Evolutionary conservation across 2,329 filamentous ascomycete genomes (phyloP).

Genomic region (Lasiodiplodia sp.): DNA sequence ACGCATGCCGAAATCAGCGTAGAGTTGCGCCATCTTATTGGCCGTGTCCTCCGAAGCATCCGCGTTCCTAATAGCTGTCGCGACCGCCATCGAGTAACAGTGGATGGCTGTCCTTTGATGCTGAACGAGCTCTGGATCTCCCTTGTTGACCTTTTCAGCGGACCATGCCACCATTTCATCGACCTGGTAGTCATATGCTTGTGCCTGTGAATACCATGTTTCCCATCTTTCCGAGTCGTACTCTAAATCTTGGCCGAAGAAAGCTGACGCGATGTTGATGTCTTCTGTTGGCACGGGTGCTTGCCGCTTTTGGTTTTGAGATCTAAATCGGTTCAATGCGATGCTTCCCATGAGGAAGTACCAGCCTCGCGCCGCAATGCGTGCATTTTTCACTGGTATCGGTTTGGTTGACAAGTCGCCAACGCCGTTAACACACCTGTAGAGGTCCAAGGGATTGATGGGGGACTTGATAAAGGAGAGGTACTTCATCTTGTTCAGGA

Average conservation of each 20-base stretch:
- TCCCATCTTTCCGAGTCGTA: constrained; percentile 86
- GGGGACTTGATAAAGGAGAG: constrained; percentile 82
- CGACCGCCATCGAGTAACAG: constrained; percentile 74
- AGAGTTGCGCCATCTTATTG: constrained; percentile 69
- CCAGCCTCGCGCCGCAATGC: constrained; percentile 83
- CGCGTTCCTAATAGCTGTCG: constrained; percentile 65
- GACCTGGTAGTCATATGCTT: constrained; percentile 86
- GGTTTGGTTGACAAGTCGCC: constrained; percentile 55
- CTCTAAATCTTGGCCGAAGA: constrained; percentile 82
- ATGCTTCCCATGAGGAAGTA: constrained; percentile 91
- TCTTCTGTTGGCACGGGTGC: constrained; percentile 83
- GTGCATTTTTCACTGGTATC: constrained; percentile 70
- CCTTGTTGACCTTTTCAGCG: constrained; percentile 89
- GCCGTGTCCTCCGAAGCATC: constrained; percentile 62
- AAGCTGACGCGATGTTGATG: constrained; percentile 79
- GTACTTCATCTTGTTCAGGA: constrained; percentile 87
- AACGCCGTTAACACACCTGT: constrained; percentile 79
- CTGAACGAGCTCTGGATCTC: constrained; percentile 74
- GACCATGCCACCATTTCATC: constrained; percentile 90
- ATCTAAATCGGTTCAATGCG: constrained; percentile 83
- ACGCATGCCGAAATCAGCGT: constrained; percentile 71
- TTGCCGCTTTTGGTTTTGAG: constrained; percentile 80
- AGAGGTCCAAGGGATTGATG: constrained; percentile 81
- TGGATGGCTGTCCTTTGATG: constrained; percentile 84
- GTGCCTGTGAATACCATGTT: constrained; percentile 86